Base-by-base conservation (phyloP, 2,329 filamentous ascomycete genomes). In the Monosporascus sp. region DNA sequence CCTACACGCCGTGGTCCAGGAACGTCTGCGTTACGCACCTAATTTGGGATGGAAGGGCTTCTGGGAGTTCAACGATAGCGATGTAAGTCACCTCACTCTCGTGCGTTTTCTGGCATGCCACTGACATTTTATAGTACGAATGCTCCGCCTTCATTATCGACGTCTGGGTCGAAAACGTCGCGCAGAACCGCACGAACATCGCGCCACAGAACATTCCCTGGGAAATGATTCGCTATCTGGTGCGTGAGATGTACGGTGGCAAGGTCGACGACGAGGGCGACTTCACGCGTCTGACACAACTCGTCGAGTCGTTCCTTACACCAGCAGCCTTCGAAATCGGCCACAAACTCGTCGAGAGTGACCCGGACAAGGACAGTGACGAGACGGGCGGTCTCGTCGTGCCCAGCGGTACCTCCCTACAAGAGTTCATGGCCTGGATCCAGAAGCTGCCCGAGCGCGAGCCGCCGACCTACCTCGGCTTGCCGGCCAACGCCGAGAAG, bases 51-150 rank as follows among this genome's bases (percentile, higher is more conserved):
- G 94, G 94, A 97, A 96, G 76, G 90, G 91, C 51, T 96, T 97
- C 80, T 99, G 95, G 94, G 95, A 99, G 72, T 99, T 99, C 72
- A 99, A 99, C 68, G 95, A 99, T 72, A 96, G 92, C 63, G 94
- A 99, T 73, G 90, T 95, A 83, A 88, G 89, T 85, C 60, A 52
- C 43, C 24, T n/a, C 48, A 22, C 46, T 22, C 35, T 17, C 31
- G 46, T 39, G 18, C 18, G 22, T 37, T 25, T 39, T 31, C 37
- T 27, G n/a, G 24, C 37, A 38, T 35, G 48, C 50, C 49, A 47
- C 60, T 65, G 55, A 67, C 58, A 55, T 53, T 47, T 52, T 59
- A 50, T 57, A 94, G 89, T 97, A 97, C 72, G 93, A 99, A 80
- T 99, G 94, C 74, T 96, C 89, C 46, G 90, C 90, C 51, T 94